Percentiles rank a stretch among this genome's conserved stretches.
Conservation (phyloP, 108 stramenopile genomes). For the Cylindrotheca fusiformis region DNA sequence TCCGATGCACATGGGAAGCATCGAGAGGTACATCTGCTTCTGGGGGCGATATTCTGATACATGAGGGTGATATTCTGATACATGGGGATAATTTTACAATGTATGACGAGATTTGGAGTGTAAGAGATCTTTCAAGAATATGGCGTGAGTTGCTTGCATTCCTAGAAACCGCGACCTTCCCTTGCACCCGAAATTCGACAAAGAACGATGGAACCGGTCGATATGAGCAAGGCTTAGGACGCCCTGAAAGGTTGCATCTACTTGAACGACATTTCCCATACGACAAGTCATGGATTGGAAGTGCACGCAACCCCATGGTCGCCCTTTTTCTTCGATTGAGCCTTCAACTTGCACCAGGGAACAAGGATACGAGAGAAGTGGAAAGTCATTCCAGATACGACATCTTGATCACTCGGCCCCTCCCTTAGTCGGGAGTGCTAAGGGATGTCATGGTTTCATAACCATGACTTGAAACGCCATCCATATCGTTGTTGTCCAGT, state of each 20-base stretch:
- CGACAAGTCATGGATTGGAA: not conserved
- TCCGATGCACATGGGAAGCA: conserved; percentile 56
- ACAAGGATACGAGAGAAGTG: conserved; percentile 18
- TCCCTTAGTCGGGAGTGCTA: no score
- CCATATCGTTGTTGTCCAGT: no score
- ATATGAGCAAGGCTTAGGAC: not conserved
- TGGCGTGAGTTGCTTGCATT: conserved; percentile 40
- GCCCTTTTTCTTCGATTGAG: conserved; percentile 43
- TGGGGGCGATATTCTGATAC: conserved; percentile 44
- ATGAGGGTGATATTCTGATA: conserved; percentile 52
- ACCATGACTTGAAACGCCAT: no score
- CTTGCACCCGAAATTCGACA: conserved; percentile 33
- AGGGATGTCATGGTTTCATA: no score
- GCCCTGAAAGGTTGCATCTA: conserved; percentile 21
- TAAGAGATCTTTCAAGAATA: conserved; percentile 30
- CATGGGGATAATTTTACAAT: conserved; percentile 36
- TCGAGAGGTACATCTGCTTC: conserved; percentile 35
- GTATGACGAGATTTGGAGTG: conserved; percentile 15
- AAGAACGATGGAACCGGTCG: conserved; percentile 8
- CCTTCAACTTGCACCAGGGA: conserved; percentile 47
- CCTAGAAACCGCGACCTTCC: conserved; percentile 58
- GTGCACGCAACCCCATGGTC: conserved; percentile 32
- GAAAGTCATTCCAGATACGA: conserved; percentile 35
- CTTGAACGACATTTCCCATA: conserved; percentile 15
- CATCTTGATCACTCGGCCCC: conserved; percentile 50